Percentiles rank a stretch among this genome's conserved stretches.
phyloP scores from a whole-genome alignment of 306 rosid species.

The Malus sylvestris region DNA sequence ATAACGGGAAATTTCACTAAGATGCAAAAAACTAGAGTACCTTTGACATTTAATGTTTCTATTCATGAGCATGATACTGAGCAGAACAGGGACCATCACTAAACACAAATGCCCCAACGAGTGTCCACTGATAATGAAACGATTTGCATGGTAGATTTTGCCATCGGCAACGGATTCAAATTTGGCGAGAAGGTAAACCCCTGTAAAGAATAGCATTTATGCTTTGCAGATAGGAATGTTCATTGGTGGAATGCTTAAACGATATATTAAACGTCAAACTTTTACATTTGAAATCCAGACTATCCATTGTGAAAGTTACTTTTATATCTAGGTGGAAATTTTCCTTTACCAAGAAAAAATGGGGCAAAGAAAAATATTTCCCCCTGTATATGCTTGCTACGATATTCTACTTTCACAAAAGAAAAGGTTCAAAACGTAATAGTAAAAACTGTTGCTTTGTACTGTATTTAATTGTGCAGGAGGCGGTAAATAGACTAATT shows the following conservation, averaged over 20 bases:
- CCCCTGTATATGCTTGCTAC: not conserved
- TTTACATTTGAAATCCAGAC: not conserved
- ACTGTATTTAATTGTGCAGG: not conserved
- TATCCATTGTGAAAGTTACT: not conserved
- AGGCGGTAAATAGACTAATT: not conserved
- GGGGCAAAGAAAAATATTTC: not conserved
- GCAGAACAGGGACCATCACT: slow-evolving; percentile 40
- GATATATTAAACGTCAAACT: not conserved
- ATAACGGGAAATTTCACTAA: not conserved
- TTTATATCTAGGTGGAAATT: not conserved
- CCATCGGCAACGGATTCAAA: slow-evolving; percentile 50
- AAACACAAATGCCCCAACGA: slow-evolving; percentile 56
- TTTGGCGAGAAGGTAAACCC: slow-evolving; percentile 54
- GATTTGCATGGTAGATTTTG: slow-evolving; percentile 41
- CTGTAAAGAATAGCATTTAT: slow-evolving; percentile 20
- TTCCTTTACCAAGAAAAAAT: not conserved
- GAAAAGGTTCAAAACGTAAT: not conserved
- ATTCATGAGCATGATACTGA: slow-evolving; percentile 52
- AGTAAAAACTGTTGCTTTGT: not conserved
- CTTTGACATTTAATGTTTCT: slow-evolving; percentile 39
- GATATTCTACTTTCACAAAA: not conserved
- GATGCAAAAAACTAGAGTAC: slow-evolving; percentile 16
- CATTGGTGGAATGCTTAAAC: not conserved
- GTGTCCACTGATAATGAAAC: slow-evolving; percentile 50
- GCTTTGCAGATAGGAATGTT: not conserved